A percentile compares a stretch with the other conserved stretches of the same genome.
Conservation (phyloP, 768 basidiomycete genomes). For the Multifurca ochricompacta region DNA sequence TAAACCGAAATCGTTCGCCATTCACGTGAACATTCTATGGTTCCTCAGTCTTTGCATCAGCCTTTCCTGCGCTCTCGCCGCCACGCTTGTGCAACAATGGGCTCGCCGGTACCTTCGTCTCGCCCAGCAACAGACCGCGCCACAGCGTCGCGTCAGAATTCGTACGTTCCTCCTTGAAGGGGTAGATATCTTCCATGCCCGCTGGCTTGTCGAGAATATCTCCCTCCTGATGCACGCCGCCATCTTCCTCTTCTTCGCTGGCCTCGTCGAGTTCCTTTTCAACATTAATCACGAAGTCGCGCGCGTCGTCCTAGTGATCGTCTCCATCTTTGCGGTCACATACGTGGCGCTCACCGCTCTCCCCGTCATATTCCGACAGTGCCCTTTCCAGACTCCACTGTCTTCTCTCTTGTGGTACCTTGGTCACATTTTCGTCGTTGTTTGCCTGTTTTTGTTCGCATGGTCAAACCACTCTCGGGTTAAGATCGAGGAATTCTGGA, state of each 20-base stretch:
- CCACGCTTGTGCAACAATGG: constrained; percentile 6
- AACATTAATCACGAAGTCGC: background rate
- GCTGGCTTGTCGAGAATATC: background rate
- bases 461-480: background rate
- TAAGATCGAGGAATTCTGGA: background rate
- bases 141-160: background rate
- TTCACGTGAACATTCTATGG: constrained; percentile 13
- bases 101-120: constrained; percentile 3
- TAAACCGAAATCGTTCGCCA: too few relatives aligned
- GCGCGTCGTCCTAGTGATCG: background rate
- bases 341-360: background rate
- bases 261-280: constrained; percentile 1
- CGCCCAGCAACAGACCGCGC: background rate
- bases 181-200: background rate
- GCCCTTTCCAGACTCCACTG: background rate
- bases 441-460: background rate
- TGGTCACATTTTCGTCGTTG: background rate
- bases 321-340: background rate
- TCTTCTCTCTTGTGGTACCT: background rate
- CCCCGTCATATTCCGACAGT: background rate
- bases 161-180: background rate
- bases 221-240: constrained; percentile 1
- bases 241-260: constrained; percentile 1
- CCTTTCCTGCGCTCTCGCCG: background rate
- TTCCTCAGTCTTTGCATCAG: constrained; percentile 8